Percentiles rank a stretch among this genome's conserved stretches.
phyloP scores from a whole-genome alignment of 768 basidiomycete species.

The Suillus weaverae region DNA sequence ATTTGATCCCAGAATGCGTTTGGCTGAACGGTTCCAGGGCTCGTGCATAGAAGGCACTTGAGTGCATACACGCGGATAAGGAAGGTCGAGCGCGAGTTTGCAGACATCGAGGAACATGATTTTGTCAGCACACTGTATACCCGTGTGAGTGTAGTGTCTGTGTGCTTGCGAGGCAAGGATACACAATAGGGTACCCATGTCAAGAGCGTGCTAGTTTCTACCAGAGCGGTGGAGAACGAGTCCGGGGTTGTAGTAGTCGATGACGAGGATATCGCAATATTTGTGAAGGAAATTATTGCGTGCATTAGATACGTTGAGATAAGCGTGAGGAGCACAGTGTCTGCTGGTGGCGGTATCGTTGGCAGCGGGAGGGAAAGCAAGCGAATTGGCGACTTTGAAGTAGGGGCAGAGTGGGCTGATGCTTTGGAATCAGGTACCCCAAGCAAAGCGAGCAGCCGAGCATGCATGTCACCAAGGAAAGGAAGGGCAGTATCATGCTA shows the following conservation, averaged over 20 bases:
- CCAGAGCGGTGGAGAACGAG: conserved; percentile 33
- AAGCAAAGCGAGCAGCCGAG: conserved; percentile 34
- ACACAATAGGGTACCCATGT: conserved; percentile 52
- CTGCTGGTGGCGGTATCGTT: conserved; percentile 25
- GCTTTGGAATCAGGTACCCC: neutral
- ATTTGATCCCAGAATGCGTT: conserved; percentile 72
- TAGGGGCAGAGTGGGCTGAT: neutral
- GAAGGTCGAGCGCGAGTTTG: conserved; percentile 26
- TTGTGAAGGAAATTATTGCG: conserved; percentile 44
- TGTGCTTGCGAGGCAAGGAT: conserved; percentile 49
- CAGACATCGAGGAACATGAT: conserved; percentile 31
- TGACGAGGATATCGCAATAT: conserved; percentile 23
- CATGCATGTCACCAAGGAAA: conserved; percentile 47
- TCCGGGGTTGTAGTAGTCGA: neutral
- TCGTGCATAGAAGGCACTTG: conserved; percentile 49
- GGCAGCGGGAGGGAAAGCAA: conserved; percentile 48
- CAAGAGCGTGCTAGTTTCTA: conserved; percentile 39
- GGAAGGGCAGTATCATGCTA: conserved; percentile 55
- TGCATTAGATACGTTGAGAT: conserved; percentile 62
- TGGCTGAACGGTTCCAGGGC: conserved; percentile 47
- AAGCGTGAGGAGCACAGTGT: conserved; percentile 46
- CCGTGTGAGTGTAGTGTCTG: conserved; percentile 59
- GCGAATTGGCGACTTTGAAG: conserved; percentile 17
- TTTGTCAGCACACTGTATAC: conserved; percentile 54
- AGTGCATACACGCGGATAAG: conserved; percentile 44